These are phyloP conservation scores for Hypericum androsaemum DNA, from an alignment of 345 rosid genomes.

Conservation along the genomic window DNA sequence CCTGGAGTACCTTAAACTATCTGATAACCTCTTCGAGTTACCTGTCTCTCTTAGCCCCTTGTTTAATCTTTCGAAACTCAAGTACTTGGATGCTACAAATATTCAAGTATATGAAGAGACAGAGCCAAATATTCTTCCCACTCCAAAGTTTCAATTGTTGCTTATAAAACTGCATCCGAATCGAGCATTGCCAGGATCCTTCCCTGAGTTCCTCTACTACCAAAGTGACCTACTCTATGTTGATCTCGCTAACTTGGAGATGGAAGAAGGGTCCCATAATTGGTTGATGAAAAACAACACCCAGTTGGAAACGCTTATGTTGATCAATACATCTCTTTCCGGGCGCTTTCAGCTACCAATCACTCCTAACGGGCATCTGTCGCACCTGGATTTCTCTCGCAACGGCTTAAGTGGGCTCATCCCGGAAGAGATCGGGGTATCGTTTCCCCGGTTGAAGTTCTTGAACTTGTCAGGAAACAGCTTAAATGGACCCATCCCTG, in stretches of 20 bases:
- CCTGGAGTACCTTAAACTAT: slow-evolving; percentile 1
- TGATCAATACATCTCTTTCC: background rate
- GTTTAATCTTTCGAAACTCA: slow-evolving; percentile 13
- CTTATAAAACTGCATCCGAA: background rate
- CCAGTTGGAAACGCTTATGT: background rate
- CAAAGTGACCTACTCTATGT: background rate
- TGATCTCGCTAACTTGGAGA: background rate
- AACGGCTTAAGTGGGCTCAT: slow-evolving; percentile 5
- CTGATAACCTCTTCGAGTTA: background rate
- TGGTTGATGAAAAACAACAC: slow-evolving; percentile 30
- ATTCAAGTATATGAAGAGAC: background rate
- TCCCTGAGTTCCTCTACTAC: background rate
- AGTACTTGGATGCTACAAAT: background rate
- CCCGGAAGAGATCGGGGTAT: slow-evolving; percentile 11
- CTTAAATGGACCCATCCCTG: slow-evolving; percentile 18
- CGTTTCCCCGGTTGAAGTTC: background rate
- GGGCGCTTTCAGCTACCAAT: slow-evolving; percentile 6
- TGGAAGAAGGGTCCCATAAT: slow-evolving; percentile 6
- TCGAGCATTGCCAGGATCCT: background rate
- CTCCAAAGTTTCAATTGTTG: background rate
- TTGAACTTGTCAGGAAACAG: slow-evolving; percentile 13
- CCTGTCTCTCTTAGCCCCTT: background rate
- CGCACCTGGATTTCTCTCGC: background rate
- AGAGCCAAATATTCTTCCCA: background rate
- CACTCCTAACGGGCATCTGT: background rate